Base-by-base conservation (phyloP, 345 rosid species). In the Arabidopsis suecica region DNA sequence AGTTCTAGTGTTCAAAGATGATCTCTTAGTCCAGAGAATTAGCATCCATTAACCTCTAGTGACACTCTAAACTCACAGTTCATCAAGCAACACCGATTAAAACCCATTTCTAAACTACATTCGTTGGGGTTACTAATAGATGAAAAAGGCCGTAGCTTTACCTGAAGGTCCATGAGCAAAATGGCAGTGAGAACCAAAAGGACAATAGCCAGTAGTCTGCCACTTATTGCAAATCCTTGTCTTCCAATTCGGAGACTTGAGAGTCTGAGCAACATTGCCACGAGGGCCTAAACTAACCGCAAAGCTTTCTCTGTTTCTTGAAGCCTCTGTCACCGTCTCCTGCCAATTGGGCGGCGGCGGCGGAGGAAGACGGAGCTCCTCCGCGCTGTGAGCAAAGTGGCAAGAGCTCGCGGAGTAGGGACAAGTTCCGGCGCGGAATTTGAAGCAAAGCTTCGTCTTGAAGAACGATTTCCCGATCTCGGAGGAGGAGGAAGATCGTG, bases 151-250 rank as follows among this genome's bases (percentile, higher is more conserved):
- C 2, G 33, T 14, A 41, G 23, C 67, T 69, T 65, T 83, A 93
- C 98, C 98, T 68, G 80, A 84, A 81, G 72, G 77, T 30, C 97
- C 98, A 82, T 89, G 98, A 45, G 98, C 97, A 80, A 94, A 94
- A 81, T 84, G 91, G 77, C 96, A 94, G 68, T 88, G 88, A 71
- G 74, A 81, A 48, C 94, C 98, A 75, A 86, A 91, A 0, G 96
- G 97, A 62, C 98, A 89, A 72, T 83, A 88, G 9, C 96, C 96
- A 1, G 94, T 88, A 28, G 82, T 79, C 83, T 91, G 93, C 96
- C 91, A 91, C 84, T 93, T 93, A 63, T 89, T 87, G 77, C 96
- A 93, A 47, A 93, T 86, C 82, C 93, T 85, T 0, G 96, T 89
- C 81, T 91, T 91, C 97, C 97, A 93, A 79, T 86, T 88, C 3